Evolutionary conservation across 768 basidiomycete genomes (phyloP).

Genomic region (Pisolithus tinctorius): DNA sequence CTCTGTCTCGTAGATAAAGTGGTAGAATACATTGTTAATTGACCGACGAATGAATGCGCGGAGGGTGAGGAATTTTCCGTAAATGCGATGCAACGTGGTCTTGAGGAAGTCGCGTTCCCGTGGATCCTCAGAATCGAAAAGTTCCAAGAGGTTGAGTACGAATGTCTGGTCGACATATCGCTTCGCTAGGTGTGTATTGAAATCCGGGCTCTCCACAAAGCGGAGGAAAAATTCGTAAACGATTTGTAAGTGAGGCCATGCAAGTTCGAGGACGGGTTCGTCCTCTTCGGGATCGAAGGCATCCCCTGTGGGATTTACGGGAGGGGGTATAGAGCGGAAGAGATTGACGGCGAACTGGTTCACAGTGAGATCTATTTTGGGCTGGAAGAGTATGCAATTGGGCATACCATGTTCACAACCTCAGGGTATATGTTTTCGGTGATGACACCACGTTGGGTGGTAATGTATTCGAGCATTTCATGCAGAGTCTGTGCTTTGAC

Average conservation of each 20-base stretch:
- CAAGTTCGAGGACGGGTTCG: constrained; percentile 96
- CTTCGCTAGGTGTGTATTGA: constrained; percentile 97
- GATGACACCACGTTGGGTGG: constrained; percentile 91
- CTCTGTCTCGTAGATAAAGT: constrained; percentile 98
- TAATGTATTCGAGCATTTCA: constrained; percentile 99
- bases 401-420: constrained; percentile 91
- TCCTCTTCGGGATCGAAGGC: constrained; percentile 99
- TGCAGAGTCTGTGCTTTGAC: constrained; percentile 97
- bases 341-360: constrained; percentile 92
- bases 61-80: constrained; percentile 98
- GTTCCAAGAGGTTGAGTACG: constrained; percentile 91
- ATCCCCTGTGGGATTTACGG: constrained; percentile 96
- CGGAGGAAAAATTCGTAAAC: constrained; percentile 99
- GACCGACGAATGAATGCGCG: constrained; percentile 98
- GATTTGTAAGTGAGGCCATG: constrained; percentile 99
- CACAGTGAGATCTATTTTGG: constrained; percentile 5
- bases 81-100: constrained; percentile 97
- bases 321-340: constrained; percentile 99
- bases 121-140: constrained; percentile 98
- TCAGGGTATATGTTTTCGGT: constrained; percentile 98
- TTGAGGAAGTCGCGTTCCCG: constrained; percentile 99
- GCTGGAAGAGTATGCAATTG: background rate
- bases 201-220: constrained; percentile 95
- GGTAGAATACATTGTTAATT: constrained; percentile 99
- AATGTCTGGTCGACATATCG: constrained; percentile 96